Evolutionary conservation across 441 rosid genomes (phyloP).

Genomic region (Adansonia gregorii): DNA sequence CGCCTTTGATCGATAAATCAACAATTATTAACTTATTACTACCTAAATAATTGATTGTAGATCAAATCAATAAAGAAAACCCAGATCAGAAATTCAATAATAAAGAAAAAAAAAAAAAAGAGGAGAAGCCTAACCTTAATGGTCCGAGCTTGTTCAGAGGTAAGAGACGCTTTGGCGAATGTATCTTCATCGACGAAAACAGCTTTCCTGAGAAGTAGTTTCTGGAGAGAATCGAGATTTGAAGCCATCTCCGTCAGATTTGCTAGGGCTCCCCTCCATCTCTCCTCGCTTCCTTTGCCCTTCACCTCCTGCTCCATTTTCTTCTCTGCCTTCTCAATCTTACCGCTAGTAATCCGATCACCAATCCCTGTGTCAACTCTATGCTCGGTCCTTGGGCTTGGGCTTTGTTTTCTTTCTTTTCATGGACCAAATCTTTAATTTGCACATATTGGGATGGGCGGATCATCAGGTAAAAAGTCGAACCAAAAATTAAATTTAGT

Average conservation of each 20-base stretch:
- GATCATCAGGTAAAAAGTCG: too few relatives aligned
- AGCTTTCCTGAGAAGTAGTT: slow-evolving; percentile 81
- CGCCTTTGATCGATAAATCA: slow-evolving; percentile 25
- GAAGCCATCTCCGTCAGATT: slow-evolving; percentile 84
- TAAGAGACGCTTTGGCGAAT: slow-evolving; percentile 81
- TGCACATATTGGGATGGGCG: too few relatives aligned
- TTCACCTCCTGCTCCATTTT: slow-evolving; percentile 55
- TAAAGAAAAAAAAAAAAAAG: not conserved
- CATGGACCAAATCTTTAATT: too few relatives aligned
- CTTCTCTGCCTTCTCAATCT: slow-evolving; percentile 22
- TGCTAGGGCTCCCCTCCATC: slow-evolving; percentile 84
- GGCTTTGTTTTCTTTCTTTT: too few relatives aligned
- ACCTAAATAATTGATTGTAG: not conserved
- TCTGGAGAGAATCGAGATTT: slow-evolving; percentile 88
- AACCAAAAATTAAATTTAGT: too few relatives aligned
- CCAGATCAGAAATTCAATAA: not conserved
- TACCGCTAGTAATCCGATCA: too few relatives aligned
- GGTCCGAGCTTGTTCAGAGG: slow-evolving; percentile 86
- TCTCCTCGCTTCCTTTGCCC: slow-evolving; percentile 68
- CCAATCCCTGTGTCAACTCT: too few relatives aligned
- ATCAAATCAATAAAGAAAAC: not conserved
- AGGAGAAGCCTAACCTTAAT: slow-evolving; percentile 59
- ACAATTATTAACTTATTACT: slow-evolving; percentile 18
- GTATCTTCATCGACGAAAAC: slow-evolving; percentile 94
- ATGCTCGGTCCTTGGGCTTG: too few relatives aligned